Conservation (phyloP, 2,329 filamentous ascomycete genomes). For the Lachnellula suecica region DNA sequence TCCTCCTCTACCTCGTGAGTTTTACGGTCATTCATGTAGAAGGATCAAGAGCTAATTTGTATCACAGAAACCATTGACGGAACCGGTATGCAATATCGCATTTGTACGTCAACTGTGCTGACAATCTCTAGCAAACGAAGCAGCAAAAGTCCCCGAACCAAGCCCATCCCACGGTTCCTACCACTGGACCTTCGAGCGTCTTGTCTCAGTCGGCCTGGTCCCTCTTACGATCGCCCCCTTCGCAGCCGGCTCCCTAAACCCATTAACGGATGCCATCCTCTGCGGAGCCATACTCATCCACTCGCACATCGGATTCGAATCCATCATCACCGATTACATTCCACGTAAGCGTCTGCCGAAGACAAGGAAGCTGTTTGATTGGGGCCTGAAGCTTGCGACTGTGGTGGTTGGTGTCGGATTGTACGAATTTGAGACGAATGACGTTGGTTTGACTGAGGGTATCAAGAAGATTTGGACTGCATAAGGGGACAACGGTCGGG, state of each 20-base stretch:
- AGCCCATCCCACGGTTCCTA: constrained; percentile 87
- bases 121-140: constrained; percentile 71
- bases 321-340: constrained; percentile 88
- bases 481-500: constrained; percentile 36
- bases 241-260: constrained; percentile 87
- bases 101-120: constrained; percentile 20
- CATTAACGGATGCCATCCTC: constrained; percentile 80
- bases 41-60: constrained; percentile 41
- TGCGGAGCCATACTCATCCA: constrained; percentile 83
- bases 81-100: constrained; percentile 55
- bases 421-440: constrained; percentile 99
- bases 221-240: constrained; percentile 90
- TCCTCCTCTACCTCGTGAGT: constrained; percentile 82
- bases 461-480: constrained; percentile 89
- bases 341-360: constrained; percentile 69
- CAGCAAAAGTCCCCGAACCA: constrained; percentile 70
- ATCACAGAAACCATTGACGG: constrained; percentile 70
- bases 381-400: constrained; percentile 77
- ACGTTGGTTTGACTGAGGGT: constrained; percentile 89
- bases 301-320: constrained; percentile 94
- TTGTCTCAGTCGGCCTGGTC: constrained; percentile 77
- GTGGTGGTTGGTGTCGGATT: constrained; percentile 81
- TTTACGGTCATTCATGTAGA: neutral
- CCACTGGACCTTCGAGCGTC: constrained; percentile 96
- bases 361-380: constrained; percentile 65